Evolutionary conservation across 225 moss, liverwort and hornwort genomes (phyloP), one percentile per base, ranked within the genome.

Genomic region (Sphagnum contortum): DNA sequence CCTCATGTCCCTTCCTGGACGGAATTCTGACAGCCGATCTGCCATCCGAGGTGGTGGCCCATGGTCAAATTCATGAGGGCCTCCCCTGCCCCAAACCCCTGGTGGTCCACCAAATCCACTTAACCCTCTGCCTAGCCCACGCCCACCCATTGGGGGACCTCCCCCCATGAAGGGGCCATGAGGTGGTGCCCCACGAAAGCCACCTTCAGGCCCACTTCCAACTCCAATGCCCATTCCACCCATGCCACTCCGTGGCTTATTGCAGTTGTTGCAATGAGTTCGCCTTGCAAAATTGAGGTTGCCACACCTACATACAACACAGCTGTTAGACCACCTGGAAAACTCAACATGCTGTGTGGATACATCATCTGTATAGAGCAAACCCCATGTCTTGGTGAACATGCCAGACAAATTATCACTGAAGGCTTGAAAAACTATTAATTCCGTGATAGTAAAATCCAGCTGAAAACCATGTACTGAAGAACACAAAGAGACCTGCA

Each of bases 261-360:
- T 98, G 78, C 96, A 98, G 55, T 98, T 98, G 62, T 98, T 98
- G 74, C 96, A 98, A 62, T 98, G 96, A 50, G 96, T 98, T 64
- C 96, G 78, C 59, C 96, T 81, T 45, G 96, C 96, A 70, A 98
- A 98, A 70, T 98, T 98, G 4, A 98, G 77, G 73, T 98, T 98
- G 61, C 96, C 96, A 72, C 96, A 98, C 69, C 96, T 98, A 67
- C 44, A 73, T 29, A 29, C 29, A 29, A 29, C 29, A 29, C 29
- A 29, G 29, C 29, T 29, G 29, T 29, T 29, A 29, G 29, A 29
- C 29, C 29, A 29, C 29, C 29, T 29, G 29, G 29, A 29, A 29
- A 29, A 29, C 29, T 29, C 29, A 29, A 29, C 29, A 29, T 29
- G 29, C 29, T 29, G 29, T 29, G 29, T 29, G 29, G 29, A 29